A percentile compares a stretch with the other conserved stretches of the same genome.
Evolutionary conservation across 2,329 filamentous ascomycete genomes (phyloP).

Genomic region (Periglandula ipomoeae): DNA sequence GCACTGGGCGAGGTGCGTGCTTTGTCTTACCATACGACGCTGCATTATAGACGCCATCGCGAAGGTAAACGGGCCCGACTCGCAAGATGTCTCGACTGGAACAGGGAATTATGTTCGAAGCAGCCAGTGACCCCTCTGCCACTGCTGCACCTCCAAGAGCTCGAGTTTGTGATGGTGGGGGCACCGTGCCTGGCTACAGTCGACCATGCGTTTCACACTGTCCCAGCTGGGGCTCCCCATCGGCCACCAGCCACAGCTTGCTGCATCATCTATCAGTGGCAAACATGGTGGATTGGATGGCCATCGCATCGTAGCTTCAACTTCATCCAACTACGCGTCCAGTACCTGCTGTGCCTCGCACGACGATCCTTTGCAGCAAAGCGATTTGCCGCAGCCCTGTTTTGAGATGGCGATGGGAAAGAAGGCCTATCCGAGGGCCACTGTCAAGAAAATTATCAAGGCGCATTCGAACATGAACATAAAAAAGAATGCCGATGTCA

Average conservation of each 20-base stretch:
- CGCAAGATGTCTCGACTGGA: neutral
- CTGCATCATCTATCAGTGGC: neutral
- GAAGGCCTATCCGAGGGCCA: slow-evolving; percentile 75
- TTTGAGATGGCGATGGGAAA: slow-evolving; percentile 36
- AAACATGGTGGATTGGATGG: neutral
- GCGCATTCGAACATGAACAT: slow-evolving; percentile 73
- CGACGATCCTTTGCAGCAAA: neutral
- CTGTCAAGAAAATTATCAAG: slow-evolving; percentile 83
- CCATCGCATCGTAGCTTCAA: neutral
- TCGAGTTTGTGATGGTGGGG: neutral
- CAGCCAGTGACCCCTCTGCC: neutral
- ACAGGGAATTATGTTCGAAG: neutral
- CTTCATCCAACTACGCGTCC: neutral
- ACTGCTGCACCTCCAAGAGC: neutral
- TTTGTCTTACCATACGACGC: slow-evolving; percentile 46
- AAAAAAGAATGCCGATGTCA: slow-evolving; percentile 77
- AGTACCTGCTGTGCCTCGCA: too few relatives aligned
- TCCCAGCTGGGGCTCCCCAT: too few relatives aligned
- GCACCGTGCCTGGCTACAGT: neutral
- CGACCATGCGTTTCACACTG: neutral
- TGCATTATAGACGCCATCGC: slow-evolving; percentile 41
- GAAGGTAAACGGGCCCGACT: neutral
- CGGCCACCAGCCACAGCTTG: neutral
- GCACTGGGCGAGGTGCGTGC: neutral
- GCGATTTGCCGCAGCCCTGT: neutral